Evolutionary conservation across 2,329 filamentous ascomycete species (phyloP).

Genomic region (Alternaria arbusti): DNA sequence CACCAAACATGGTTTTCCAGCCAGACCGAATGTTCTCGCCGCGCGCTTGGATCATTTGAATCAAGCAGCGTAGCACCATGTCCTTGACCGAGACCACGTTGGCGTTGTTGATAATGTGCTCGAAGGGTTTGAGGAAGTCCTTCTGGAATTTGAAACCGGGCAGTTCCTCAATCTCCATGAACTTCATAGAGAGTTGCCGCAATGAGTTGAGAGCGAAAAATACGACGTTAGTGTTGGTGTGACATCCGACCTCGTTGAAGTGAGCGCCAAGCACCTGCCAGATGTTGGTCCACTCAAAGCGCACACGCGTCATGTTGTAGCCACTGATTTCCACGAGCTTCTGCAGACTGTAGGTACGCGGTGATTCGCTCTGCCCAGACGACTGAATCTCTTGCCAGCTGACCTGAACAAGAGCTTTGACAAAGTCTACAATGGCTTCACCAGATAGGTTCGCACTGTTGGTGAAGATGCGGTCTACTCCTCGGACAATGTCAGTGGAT

Average conservation of each 20-base stretch:
- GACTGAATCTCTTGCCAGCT: constrained; percentile 99
- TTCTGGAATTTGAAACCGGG: constrained; percentile 99
- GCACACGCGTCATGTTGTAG: constrained; percentile 98
- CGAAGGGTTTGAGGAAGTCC: constrained; percentile 97
- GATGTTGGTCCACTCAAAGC: constrained; percentile 97
- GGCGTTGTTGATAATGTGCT: constrained; percentile 95
- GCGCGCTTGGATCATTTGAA: constrained; percentile 98
- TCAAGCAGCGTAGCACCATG: constrained; percentile 92
- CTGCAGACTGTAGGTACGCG: constrained; percentile 94
- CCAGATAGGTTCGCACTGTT: constrained; percentile 93
- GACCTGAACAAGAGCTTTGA: constrained; percentile 88
- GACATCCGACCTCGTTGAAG: constrained; percentile 97
- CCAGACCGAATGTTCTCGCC: constrained; percentile 97
- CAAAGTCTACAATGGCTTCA: constrained; percentile 95
- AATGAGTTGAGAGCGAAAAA: constrained; percentile 97
- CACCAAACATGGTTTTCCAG: constrained; percentile 99
- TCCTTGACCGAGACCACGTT: constrained; percentile 93
- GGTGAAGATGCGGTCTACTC: constrained; percentile 94
- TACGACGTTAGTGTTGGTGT: constrained; percentile 94
- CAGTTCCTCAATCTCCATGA: constrained; percentile 97
- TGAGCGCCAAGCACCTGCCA: constrained; percentile 98
- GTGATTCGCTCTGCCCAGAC: constrained; percentile 92
- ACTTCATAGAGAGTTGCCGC: constrained; percentile 95
- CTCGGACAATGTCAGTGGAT: constrained; percentile 89
- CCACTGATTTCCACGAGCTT: constrained; percentile 99